phyloP scores from a whole-genome alignment of 2,329 filamentous ascomycete species.

The Aureobasidium namibiae region DNA sequence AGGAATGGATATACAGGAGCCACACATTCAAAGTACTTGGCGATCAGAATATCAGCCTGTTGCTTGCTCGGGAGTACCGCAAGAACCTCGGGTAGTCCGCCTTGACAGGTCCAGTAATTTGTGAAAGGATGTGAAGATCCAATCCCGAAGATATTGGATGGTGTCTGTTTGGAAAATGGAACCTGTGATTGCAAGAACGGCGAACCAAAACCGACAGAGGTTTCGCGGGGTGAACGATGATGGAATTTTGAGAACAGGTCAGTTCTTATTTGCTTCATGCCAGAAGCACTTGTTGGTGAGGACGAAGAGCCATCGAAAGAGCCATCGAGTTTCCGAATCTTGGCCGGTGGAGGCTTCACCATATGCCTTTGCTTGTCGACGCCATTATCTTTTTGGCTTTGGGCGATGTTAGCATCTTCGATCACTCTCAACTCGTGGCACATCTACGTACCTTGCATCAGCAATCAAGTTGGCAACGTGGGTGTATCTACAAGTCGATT shows the following conservation, averaged over 20 bases:
- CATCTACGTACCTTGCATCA: slow-evolving; percentile 48
- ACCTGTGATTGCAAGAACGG: slow-evolving; percentile 60
- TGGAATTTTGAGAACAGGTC: slow-evolving; percentile 9
- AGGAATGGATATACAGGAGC: slow-evolving; percentile 78
- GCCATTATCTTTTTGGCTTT: background rate
- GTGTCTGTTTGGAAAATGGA: slow-evolving; percentile 60
- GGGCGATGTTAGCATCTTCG: background rate
- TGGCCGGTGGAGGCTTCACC: slow-evolving; percentile 27
- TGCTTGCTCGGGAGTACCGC: slow-evolving; percentile 66
- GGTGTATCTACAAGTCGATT: slow-evolving; percentile 68
- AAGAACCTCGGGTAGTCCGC: slow-evolving; percentile 66
- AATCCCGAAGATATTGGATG: slow-evolving; percentile 73
- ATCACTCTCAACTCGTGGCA: background rate
- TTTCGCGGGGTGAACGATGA: slow-evolving; percentile 1
- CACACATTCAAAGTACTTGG: slow-evolving; percentile 51
- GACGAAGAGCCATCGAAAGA: slow-evolving; percentile 8
- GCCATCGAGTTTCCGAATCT: slow-evolving; percentile 24
- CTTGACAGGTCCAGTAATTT: slow-evolving; percentile 74
- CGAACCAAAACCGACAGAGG: slow-evolving; percentile 33
- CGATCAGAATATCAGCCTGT: slow-evolving; percentile 61
- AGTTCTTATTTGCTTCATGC: slow-evolving; percentile 5
- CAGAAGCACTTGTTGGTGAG: background rate
- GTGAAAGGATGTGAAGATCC: slow-evolving; percentile 71
- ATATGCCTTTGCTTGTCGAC: slow-evolving; percentile 16
- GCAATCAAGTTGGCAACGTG: slow-evolving; percentile 64